phyloP scores from a whole-genome alignment of 2,329 filamentous ascomycete species.

The Grosmannia clavigera region DNA sequence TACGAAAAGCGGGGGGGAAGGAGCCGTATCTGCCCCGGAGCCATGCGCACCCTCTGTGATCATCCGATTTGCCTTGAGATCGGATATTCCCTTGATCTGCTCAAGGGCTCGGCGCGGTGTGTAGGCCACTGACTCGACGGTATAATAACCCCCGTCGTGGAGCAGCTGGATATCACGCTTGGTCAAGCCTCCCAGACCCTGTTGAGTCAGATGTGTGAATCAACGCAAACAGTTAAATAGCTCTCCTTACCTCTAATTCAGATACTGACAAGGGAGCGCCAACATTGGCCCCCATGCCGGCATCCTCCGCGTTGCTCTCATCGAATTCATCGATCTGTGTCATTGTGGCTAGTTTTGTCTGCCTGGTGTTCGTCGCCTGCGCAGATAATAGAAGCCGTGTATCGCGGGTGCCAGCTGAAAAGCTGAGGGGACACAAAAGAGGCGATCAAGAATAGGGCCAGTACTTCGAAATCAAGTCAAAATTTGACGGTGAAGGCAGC shows the following conservation, averaged over 20 bases:
- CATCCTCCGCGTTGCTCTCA: slow-evolving; percentile 53
- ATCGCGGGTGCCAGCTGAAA: not conserved
- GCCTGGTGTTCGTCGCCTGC: not conserved
- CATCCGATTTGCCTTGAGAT: slow-evolving; percentile 89
- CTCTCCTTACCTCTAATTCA: slow-evolving; percentile 61
- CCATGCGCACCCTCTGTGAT: slow-evolving; percentile 68
- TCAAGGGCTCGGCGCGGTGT: slow-evolving; percentile 73
- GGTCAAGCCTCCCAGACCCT: slow-evolving; percentile 85
- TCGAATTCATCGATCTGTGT: slow-evolving; percentile 51
- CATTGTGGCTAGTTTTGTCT: slow-evolving; percentile 21
- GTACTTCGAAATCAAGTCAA: not conserved
- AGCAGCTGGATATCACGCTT: slow-evolving; percentile 91
- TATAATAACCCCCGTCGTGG: slow-evolving; percentile 85
- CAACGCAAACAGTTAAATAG: not conserved
- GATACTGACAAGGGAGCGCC: slow-evolving; percentile 86
- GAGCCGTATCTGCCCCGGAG: not conserved
- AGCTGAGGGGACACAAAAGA: not conserved
- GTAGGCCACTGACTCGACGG: slow-evolving; percentile 91
- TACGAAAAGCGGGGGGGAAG: not conserved
- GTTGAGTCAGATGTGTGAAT: not conserved
- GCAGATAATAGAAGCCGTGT: not conserved
- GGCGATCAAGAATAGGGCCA: not conserved
- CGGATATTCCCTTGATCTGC: slow-evolving; percentile 95
- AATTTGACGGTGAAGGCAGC: not conserved
- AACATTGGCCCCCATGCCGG: slow-evolving; percentile 62